Evolutionary conservation across 306 rosid species (phyloP).

Genomic region (Dalbergia cultrata): DNA sequence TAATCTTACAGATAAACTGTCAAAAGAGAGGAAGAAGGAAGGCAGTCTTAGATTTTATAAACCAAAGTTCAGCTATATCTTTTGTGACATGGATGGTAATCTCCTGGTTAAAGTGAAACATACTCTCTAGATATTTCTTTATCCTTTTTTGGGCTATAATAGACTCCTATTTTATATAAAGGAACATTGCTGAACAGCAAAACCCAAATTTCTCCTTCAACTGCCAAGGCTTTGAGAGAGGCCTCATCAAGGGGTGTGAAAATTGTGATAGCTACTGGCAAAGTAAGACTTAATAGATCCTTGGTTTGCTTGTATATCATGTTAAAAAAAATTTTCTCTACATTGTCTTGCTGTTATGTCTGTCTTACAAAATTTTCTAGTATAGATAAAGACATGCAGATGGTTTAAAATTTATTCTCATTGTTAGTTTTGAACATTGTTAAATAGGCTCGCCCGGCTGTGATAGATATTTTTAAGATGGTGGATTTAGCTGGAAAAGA

Average conservation of each 20-base stretch:
- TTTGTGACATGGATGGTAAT: slow-evolving; percentile 99
- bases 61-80: slow-evolving; percentile 88
- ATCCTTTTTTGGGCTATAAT: slow-evolving; percentile 44
- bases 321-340: slow-evolving; percentile 29
- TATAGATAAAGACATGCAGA: slow-evolving; percentile 12
- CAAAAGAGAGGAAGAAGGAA: slow-evolving; percentile 95
- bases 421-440: slow-evolving; percentile 45
- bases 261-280: slow-evolving; percentile 96
- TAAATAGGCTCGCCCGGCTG: slow-evolving; percentile 92
- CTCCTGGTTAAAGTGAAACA: slow-evolving; percentile 13
- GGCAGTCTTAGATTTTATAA: slow-evolving; percentile 81
- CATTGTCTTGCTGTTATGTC: slow-evolving; percentile 26
- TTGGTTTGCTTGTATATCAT: slow-evolving; percentile 25
- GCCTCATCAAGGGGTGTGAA: slow-evolving; percentile 86
- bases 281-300: slow-evolving; percentile 62
- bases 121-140: slow-evolving; percentile 23
- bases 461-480: slow-evolving; percentile 67
- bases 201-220: slow-evolving; percentile 74
- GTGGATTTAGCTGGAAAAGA: slow-evolving; percentile 85
- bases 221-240: slow-evolving; percentile 79
- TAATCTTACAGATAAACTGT: slow-evolving; percentile 71
- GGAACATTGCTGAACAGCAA: slow-evolving; percentile 92
- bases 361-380: slow-evolving; percentile 26
- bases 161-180: slow-evolving; percentile 49
- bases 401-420: slow-evolving; percentile 38